Evolutionary conservation across 2,329 filamentous ascomycete species (phyloP), one percentile per base, ranked within the genome.

Genomic region (Lecanicillium sp.): DNA sequence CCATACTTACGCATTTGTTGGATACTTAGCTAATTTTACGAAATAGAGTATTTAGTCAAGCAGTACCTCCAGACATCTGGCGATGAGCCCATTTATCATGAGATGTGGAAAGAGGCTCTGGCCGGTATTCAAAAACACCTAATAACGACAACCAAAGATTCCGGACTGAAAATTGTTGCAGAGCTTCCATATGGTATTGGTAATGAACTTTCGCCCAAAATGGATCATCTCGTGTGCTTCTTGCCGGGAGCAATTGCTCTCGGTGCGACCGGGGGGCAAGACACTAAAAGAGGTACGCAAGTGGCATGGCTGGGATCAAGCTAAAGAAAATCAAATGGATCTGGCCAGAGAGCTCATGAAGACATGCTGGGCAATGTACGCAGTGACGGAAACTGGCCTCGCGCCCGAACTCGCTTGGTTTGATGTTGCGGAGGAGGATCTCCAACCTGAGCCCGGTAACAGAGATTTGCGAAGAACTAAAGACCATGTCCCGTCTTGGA

Each of bases 141-240:
- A 24, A 74, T 97, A 55, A 90, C 90, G 0, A 97, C 97, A 67
- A 90, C 89, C 2, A 78, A 83, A 51, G 79, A 83, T 3, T 83
- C 83, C 1, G 81, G 85, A 41, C 83, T 95, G 55, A 95, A 91
- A n/a, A 83, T 97, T 44, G 79, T 98, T 15, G 93, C 83, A 30
- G 93, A 98, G 68, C 80, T 88, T 10, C 90, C 87, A 0, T 72
- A 74, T 39, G 93, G 93, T 3, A 68, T 98, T 7, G 62, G 74
- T 23, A 73, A 74, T 5, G 58, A 70, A 0, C 65, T 96, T 15
- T 82, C 79, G 10, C 85, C 90, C 19, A 97, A 97, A 68, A 96
- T 98, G 90, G 93, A 97, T 61, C 93, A 98, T 61, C 75, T 97
- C 5, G 91, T 95, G 30, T 97, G 93, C 69, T 98, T 97, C 74